Evolutionary conservation across 805 yeast genomes (phyloP).

Genomic region (Blastobotrys americana): DNA sequence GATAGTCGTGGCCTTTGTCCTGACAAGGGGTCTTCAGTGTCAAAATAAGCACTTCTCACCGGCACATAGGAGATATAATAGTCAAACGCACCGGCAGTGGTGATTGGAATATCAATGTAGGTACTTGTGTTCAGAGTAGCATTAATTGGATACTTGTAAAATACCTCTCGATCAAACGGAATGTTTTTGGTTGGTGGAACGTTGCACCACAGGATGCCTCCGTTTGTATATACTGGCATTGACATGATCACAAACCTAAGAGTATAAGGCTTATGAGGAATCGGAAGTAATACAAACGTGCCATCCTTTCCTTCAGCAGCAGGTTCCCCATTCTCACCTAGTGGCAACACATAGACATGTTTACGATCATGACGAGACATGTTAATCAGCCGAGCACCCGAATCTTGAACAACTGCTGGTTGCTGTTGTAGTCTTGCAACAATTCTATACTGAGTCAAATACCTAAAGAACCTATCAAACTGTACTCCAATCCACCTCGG

Average conservation of each 20-base stretch:
- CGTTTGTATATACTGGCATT: conserved; percentile 62
- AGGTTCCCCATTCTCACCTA: conserved; percentile 27
- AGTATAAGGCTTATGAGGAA: conserved; percentile 33
- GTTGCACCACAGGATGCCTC: conserved; percentile 69
- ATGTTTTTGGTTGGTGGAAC: conserved; percentile 44
- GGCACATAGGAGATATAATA: conserved; percentile 58
- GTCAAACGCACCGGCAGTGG: conserved; percentile 70
- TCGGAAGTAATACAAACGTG: conserved; percentile 33
- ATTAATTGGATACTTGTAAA: conserved; percentile 41
- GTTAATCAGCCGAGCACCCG: too few relatives aligned
- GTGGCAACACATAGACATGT: conserved; percentile 19
- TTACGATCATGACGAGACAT: too few relatives aligned
- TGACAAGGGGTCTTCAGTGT: conserved; percentile 4
- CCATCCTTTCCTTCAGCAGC: conserved; percentile 28
- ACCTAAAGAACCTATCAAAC: too few relatives aligned
- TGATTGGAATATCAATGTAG: conserved; percentile 52
- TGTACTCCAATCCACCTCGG: too few relatives aligned
- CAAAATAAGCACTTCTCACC: conserved; percentile 18
- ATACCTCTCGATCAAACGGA: conserved; percentile 50
- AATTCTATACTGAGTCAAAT: too few relatives aligned
- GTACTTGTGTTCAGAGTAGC: conserved; percentile 61
- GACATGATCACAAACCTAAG: conserved; percentile 65
- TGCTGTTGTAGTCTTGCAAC: too few relatives aligned
- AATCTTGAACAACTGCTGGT: too few relatives aligned
- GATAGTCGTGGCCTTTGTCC: not conserved